phyloP scores from a whole-genome alignment of 2,329 filamentous ascomycete genomes.

The Amylocarpus encephaloides region DNA sequence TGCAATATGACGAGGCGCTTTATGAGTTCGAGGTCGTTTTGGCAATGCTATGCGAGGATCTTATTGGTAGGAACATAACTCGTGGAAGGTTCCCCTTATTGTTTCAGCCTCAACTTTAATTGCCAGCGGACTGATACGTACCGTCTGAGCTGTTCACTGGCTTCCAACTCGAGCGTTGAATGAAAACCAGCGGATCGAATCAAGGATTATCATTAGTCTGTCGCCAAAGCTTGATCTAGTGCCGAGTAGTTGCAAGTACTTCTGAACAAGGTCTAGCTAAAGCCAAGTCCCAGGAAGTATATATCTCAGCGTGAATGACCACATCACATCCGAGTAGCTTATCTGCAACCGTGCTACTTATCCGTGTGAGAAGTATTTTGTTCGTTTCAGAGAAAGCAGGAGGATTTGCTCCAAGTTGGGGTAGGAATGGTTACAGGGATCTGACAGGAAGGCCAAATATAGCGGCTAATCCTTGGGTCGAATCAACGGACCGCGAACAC shows the following conservation, averaged over 20 bases:
- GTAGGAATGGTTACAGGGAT: neutral
- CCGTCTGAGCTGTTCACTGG: neutral
- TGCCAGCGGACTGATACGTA: neutral
- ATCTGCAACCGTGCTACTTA: too few species aligned
- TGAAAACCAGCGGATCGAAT: too few species aligned
- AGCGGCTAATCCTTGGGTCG: neutral
- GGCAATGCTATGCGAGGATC: neutral
- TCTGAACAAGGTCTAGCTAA: too few species aligned
- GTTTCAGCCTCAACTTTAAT: slow-evolving; percentile 1
- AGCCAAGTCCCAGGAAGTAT: too few species aligned
- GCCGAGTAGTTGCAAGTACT: too few species aligned
- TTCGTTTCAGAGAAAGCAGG: neutral
- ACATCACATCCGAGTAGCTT: too few species aligned
- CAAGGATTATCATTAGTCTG: too few species aligned
- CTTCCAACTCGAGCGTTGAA: too few species aligned
- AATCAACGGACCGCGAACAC: neutral
- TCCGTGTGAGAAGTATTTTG: too few species aligned
- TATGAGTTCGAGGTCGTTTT: neutral
- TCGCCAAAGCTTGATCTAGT: too few species aligned
- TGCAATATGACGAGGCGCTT: neutral
- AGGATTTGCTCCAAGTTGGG: slow-evolving; percentile 17
- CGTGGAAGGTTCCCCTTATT: neutral
- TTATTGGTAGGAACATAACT: neutral
- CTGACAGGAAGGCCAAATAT: slow-evolving; percentile 6
- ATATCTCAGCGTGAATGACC: too few species aligned